Conservation (phyloP, 2,329 filamentous ascomycete genomes). For the Blumeria graminis region DNA sequence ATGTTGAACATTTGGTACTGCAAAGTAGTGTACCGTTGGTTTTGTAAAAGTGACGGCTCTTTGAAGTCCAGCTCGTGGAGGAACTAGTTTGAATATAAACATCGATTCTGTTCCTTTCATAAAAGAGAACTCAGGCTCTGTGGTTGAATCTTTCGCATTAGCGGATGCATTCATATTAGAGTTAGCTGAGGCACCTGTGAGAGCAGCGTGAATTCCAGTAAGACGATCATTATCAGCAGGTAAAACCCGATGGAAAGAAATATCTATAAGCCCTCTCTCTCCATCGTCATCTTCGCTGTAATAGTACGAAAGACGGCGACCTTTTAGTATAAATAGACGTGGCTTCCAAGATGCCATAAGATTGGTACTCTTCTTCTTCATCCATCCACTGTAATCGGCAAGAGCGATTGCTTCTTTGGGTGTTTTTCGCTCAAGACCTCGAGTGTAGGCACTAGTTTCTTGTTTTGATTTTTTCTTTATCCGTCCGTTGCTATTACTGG, state of each 20-base stretch:
- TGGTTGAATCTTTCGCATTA: slow-evolving; percentile 20
- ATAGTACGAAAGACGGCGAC: slow-evolving; percentile 79
- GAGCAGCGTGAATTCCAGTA: slow-evolving; percentile 70
- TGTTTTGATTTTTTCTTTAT: slow-evolving; percentile 59
- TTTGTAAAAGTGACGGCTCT: slow-evolving; percentile 94
- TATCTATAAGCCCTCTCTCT: slow-evolving; percentile 91
- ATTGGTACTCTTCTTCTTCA: slow-evolving; percentile 96
- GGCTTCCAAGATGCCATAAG: slow-evolving; percentile 97
- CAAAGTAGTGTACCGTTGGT: slow-evolving; percentile 92
- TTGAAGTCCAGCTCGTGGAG: slow-evolving; percentile 65
- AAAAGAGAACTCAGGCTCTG: slow-evolving; percentile 16
- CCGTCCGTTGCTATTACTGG: slow-evolving; percentile 19
- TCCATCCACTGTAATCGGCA: slow-evolving; percentile 93
- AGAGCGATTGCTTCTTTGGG: slow-evolving; percentile 64
- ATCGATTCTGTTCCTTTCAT: slow-evolving; percentile 35
- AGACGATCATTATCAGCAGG: slow-evolving; percentile 79
- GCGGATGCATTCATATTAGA: slow-evolving; percentile 22
- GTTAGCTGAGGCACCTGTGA: slow-evolving; percentile 57
- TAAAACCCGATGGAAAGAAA: slow-evolving; percentile 90
- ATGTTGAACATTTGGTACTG: slow-evolving; percentile 69
- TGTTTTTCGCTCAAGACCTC: slow-evolving; percentile 57
- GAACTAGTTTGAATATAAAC: slow-evolving; percentile 96
- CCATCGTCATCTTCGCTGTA: slow-evolving; percentile 82
- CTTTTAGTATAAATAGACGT: slow-evolving; percentile 81
- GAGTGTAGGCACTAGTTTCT: slow-evolving; percentile 78